Conservation (phyloP, 1,139 yeast species). For the Citeromyces hawaiiensis region DNA sequence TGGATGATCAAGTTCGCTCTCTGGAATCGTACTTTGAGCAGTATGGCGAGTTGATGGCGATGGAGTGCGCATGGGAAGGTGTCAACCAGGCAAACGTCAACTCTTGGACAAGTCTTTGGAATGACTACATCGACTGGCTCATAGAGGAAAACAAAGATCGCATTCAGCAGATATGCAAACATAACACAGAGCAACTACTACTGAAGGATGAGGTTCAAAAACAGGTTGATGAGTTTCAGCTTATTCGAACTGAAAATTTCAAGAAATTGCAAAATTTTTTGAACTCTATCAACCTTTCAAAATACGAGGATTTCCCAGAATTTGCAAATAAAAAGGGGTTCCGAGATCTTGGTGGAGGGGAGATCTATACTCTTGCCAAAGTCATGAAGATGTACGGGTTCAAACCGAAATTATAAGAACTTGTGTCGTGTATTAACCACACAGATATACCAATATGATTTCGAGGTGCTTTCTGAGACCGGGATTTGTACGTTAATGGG, state of each 20-base stretch:
- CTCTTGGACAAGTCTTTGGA: neutral
- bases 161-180: neutral
- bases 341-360: neutral
- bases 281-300: neutral
- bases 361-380: neutral
- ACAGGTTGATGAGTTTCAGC: constrained; percentile 1
- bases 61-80: constrained; percentile 1
- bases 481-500: neutral
- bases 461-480: neutral
- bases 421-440: neutral
- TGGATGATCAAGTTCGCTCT: neutral
- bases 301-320: neutral
- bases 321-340: neutral
- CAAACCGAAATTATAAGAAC: neutral
- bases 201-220: neutral
- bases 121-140: neutral
- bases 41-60: neutral
- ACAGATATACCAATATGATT: neutral
- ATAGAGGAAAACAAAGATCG: neutral
- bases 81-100: neutral
- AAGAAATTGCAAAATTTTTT: neutral
- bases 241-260: neutral
- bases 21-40: neutral
- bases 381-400: constrained; percentile 1
- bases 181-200: neutral